Conservation (phyloP, 257 asterid genomes). For the Thymus mandschuricus region DNA sequence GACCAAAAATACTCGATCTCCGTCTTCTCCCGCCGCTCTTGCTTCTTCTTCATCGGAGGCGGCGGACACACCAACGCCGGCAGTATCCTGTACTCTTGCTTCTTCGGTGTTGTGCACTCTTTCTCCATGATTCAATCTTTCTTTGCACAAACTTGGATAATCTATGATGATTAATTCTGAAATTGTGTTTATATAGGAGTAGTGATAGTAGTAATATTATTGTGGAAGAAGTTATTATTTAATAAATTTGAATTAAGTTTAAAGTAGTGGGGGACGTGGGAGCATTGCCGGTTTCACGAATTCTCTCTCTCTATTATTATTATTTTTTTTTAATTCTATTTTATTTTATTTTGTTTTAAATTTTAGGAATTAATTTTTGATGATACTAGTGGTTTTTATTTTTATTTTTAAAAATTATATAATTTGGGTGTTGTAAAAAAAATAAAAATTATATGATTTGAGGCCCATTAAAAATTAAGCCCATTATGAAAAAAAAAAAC, state of each 20-base stretch:
- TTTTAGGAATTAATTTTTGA: no score
- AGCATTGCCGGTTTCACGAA: constrained; percentile 26
- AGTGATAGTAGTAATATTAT: background rate
- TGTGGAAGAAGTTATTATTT: background rate
- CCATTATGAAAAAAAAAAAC: no score
- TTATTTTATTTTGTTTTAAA: no score
- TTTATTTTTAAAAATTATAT: no score
- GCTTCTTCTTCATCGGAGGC: constrained; percentile 62
- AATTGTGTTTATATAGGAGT: constrained; percentile 10
- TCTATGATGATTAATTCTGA: background rate
- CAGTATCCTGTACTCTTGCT: constrained; percentile 56
- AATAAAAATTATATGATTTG: no score
- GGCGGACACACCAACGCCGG: constrained; percentile 58
- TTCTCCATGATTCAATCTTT: constrained; percentile 45
- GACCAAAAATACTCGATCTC: constrained; percentile 50
- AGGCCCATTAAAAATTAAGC: no score
- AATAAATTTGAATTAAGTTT: background rate
- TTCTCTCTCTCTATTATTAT: background rate
- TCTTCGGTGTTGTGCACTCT: constrained; percentile 71
- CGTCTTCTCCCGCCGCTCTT: constrained; percentile 25
- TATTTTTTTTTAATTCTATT: no score
- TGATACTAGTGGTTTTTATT: no score
- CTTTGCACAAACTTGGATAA: background rate
- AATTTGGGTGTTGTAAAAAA: no score
- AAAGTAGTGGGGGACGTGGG: constrained; percentile 32